These are phyloP conservation scores for Fusarium proliferatum DNA, from an alignment of 2,329 filamentous ascomycete species.

Conservation along the genomic window DNA sequence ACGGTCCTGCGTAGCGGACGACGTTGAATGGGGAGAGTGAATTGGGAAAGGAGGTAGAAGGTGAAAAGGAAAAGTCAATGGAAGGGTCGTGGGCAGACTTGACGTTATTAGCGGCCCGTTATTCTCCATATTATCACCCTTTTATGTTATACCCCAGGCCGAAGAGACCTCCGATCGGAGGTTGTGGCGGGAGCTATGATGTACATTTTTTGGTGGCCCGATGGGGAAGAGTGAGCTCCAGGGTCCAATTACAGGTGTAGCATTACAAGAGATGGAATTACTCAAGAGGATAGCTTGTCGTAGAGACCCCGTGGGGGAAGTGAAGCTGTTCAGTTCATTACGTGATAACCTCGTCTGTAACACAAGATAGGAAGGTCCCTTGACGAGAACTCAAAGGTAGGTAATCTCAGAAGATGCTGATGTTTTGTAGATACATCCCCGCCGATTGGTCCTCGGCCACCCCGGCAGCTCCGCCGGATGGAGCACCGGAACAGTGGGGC, in stretches of 20 bases:
- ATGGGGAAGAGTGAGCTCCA: conserved; percentile 1
- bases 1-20: not conserved
- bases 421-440: not conserved
- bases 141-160: conserved; percentile 31
- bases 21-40: not conserved
- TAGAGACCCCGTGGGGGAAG: conserved; percentile 30
- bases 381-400: not conserved
- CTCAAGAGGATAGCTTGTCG: not conserved
- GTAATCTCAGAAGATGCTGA: conserved; percentile 7
- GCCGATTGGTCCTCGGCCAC: conserved; percentile 31
- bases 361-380: conserved; percentile 23
- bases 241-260: conserved; percentile 12
- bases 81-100: conserved; percentile 4
- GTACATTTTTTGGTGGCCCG: conserved; percentile 15
- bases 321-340: conserved; percentile 7
- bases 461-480: conserved; percentile 31
- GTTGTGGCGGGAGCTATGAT: conserved; percentile 31
- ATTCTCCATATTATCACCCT: conserved; percentile 36
- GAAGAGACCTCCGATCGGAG: conserved; percentile 34
- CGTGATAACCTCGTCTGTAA: conserved; percentile 22
- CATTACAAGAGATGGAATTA: conserved; percentile 4
- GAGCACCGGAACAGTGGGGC: conserved; percentile 1
- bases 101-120: conserved; percentile 29
- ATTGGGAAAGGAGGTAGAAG: not conserved
- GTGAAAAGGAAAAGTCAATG: not conserved